Evolutionary conservation across 495 filamentous ascomycete species (phyloP).

Genomic region (Aspergillus sclerotioniger): DNA sequence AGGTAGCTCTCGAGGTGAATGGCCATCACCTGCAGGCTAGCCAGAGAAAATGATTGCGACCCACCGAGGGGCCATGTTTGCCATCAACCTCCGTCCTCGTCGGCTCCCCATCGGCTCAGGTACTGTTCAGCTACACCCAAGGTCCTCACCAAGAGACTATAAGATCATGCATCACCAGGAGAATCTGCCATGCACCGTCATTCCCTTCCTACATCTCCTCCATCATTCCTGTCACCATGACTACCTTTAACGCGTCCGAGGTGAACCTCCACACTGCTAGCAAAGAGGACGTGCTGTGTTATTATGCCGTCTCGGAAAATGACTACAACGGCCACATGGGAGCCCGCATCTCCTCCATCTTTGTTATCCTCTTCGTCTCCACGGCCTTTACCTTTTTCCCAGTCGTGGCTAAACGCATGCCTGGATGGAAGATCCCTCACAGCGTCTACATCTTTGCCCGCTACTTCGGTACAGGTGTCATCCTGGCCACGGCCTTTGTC

Average conservation of each 20-base stretch:
- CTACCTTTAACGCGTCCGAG: not conserved
- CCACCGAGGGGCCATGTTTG: not conserved
- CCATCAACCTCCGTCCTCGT: too few species aligned
- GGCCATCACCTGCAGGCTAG: too few species aligned
- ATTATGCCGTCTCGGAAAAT: constrained; percentile 6
- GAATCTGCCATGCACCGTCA: not conserved
- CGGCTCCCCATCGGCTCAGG: too few species aligned
- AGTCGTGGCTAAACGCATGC: constrained; percentile 46
- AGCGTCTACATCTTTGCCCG: constrained; percentile 70
- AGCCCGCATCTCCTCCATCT: constrained; percentile 5
- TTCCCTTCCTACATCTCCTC: not conserved
- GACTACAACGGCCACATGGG: constrained; percentile 6
- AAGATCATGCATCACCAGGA: not conserved
- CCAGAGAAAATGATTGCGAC: not conserved
- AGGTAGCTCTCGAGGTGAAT: too few species aligned
- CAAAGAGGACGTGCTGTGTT: constrained; percentile 4
- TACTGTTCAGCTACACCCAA: not conserved
- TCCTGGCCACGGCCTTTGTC: constrained; percentile 68
- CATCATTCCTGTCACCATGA: not conserved
- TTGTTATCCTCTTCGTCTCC: constrained; percentile 2
- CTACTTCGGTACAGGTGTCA: constrained; percentile 71
- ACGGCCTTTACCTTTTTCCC: constrained; percentile 3
- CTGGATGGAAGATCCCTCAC: constrained; percentile 44
- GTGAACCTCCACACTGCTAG: constrained; percentile 5
- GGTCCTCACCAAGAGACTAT: not conserved